A percentile compares a stretch with the other conserved stretches of the same genome.
Conservation (phyloP, 768 basidiomycete genomes). For the Naganishia antarctica region DNA sequence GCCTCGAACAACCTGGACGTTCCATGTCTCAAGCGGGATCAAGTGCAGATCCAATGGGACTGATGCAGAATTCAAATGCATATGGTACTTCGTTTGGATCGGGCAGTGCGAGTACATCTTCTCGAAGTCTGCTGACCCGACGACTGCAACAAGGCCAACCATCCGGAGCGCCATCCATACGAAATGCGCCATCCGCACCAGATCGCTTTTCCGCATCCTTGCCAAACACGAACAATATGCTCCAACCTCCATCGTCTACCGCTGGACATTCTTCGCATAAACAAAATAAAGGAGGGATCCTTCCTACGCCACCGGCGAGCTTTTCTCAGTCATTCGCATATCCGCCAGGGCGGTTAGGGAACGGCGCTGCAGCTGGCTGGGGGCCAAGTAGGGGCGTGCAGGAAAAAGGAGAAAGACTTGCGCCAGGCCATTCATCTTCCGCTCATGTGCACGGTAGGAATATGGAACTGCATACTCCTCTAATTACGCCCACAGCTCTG, state of each 20-base stretch:
- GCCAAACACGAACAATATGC: background rate
- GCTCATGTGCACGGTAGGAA: background rate
- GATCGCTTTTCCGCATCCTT: constrained; percentile 18
- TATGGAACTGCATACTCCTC: background rate
- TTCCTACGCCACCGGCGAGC: constrained; percentile 14
- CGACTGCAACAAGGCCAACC: constrained; percentile 21
- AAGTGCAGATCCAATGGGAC: too few species aligned
- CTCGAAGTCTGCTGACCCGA: constrained; percentile 18
- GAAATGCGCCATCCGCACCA: background rate
- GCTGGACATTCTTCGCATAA: background rate
- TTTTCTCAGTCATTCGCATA: constrained; percentile 25
- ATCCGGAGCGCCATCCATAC: background rate
- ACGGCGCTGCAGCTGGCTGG: constrained; percentile 16
- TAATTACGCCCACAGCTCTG: constrained; percentile 12
- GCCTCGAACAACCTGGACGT: background rate
- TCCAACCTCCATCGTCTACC: background rate
- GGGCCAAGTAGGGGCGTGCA: constrained; percentile 20
- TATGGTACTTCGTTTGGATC: constrained; percentile 4
- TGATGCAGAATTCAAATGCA: background rate
- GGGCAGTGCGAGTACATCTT: constrained; percentile 5
- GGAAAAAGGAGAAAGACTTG: background rate
- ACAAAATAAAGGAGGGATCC: background rate
- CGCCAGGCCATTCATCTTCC: constrained; percentile 11
- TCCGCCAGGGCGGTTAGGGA: constrained; percentile 17
- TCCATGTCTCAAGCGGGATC: background rate